phyloP scores from a whole-genome alignment of 2,329 filamentous ascomycete species.

The Colletotrichum salicis region DNA sequence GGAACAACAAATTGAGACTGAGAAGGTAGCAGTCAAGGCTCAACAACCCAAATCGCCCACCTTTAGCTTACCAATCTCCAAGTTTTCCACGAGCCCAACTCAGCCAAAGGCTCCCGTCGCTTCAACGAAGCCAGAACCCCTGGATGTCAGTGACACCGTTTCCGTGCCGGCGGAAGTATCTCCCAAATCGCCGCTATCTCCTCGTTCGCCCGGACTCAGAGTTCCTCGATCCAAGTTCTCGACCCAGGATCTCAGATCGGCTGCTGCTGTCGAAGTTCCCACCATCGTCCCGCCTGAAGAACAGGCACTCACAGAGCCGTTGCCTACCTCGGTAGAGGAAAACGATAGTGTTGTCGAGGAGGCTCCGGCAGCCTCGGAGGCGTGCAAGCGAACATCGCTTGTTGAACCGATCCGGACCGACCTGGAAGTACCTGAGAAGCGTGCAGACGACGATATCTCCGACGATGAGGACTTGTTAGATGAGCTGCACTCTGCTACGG shows the following conservation, averaged over 20 bases:
- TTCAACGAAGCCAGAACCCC: slow-evolving; percentile 6
- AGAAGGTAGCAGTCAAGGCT: slow-evolving; percentile 16
- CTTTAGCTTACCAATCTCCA: slow-evolving; percentile 31
- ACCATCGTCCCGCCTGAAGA: slow-evolving; percentile 24
- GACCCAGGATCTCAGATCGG: slow-evolving; percentile 47
- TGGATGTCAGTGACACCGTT: neutral
- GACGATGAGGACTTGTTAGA: slow-evolving; percentile 89
- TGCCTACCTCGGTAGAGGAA: slow-evolving; percentile 32
- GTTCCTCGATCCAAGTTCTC: slow-evolving; percentile 58
- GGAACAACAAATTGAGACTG: slow-evolving; percentile 20
- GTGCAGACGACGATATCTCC: slow-evolving; percentile 59
- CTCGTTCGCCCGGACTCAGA: slow-evolving; percentile 34
- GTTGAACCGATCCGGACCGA: slow-evolving; percentile 68
- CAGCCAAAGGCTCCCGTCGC: slow-evolving; percentile 19
- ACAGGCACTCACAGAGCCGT: neutral
- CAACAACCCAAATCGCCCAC: slow-evolving; percentile 11
- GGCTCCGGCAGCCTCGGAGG: slow-evolving; percentile 42
- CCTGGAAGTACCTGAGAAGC: slow-evolving; percentile 47
- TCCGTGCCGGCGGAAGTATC: slow-evolving; percentile 34
- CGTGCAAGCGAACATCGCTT: slow-evolving; percentile 47
- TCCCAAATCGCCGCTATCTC: slow-evolving; percentile 31
- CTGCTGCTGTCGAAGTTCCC: slow-evolving; percentile 36
- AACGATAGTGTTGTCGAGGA: slow-evolving; percentile 41
- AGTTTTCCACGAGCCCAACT: slow-evolving; percentile 31
- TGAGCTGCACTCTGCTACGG: slow-evolving; percentile 82